These are phyloP conservation scores for Xanthoceras sorbifolium DNA, from an alignment of 345 rosid genomes.

Conservation along the genomic window DNA sequence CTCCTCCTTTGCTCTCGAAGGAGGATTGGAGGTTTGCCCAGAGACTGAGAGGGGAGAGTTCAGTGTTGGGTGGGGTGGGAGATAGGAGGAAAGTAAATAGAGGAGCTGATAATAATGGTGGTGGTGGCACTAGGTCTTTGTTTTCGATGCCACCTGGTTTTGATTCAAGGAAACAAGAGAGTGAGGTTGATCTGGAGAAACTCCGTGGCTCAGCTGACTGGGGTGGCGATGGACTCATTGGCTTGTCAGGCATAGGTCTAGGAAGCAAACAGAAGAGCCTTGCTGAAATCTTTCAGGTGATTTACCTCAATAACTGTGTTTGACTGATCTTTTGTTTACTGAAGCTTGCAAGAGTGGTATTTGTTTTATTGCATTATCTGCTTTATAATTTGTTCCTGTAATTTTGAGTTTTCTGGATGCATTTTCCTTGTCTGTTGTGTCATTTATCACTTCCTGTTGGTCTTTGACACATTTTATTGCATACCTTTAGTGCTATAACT, in stretches of 20 bases:
- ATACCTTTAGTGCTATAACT: constrained; percentile 4
- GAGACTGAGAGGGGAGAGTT: constrained; percentile 63
- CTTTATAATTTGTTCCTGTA: constrained; percentile 2
- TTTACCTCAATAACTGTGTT: constrained; percentile 4
- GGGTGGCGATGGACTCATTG: constrained; percentile 81
- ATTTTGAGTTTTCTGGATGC: neutral
- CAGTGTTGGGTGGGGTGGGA: constrained; percentile 68
- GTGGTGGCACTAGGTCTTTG: constrained; percentile 50
- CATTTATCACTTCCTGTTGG: neutral
- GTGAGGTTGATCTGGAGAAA: constrained; percentile 47
- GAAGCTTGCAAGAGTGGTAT: constrained; percentile 4
- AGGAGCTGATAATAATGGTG: constrained; percentile 42
- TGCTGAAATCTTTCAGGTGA: constrained; percentile 83
- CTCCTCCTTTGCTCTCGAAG: constrained; percentile 83
- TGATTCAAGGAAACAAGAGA: constrained; percentile 60
- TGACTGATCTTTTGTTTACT: neutral
- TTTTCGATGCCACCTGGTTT: constrained; percentile 81
- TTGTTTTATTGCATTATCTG: neutral
- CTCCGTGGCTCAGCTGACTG: constrained; percentile 55
- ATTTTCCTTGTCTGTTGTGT: constrained; percentile 12
- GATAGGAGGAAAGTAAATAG: constrained; percentile 62
- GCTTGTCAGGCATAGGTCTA: constrained; percentile 66
- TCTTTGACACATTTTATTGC: neutral
- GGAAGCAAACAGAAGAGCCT: constrained; percentile 76
- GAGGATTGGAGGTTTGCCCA: constrained; percentile 89